phyloP scores from a whole-genome alignment of 257 asterid species.

The Nicotiana benthamiana region DNA sequence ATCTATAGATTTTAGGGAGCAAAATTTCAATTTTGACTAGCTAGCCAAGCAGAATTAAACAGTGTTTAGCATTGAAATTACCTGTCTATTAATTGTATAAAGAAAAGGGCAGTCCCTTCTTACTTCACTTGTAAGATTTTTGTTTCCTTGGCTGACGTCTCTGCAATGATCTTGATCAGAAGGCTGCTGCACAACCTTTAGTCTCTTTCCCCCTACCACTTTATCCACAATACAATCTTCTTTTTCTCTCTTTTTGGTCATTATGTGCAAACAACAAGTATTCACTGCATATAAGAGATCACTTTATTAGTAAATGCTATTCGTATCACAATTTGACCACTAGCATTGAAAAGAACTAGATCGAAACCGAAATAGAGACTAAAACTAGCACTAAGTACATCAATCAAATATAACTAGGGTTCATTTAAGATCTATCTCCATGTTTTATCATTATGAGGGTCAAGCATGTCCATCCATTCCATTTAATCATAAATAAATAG shows the following conservation, averaged over 20 bases:
- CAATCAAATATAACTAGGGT: not conserved
- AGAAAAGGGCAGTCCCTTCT: conserved; percentile 95
- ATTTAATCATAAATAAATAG: not conserved
- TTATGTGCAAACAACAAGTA: not conserved
- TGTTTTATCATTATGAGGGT: not conserved
- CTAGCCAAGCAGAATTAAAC: not conserved
- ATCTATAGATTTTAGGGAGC: not conserved
- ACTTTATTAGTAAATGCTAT: not conserved
- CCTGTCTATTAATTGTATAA: conserved; percentile 94
- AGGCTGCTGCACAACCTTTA: conserved; percentile 28
- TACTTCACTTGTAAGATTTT: conserved; percentile 48
- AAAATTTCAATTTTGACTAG: not conserved
- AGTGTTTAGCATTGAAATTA: conserved; percentile 11
- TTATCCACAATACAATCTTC: conserved; percentile 24
- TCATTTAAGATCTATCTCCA: not conserved
- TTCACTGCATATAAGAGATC: not conserved
- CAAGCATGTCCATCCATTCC: not conserved
- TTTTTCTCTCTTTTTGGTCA: conserved; percentile 43
- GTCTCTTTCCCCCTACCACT: conserved; percentile 42
- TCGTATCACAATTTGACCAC: not conserved
- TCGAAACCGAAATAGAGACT: not conserved
- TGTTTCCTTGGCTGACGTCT: conserved; percentile 21
- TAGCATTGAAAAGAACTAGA: not conserved
- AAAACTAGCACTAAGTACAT: not conserved
- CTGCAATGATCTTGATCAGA: conserved; percentile 13